phyloP scores from a whole-genome alignment of 495 filamentous ascomycete genomes.

The Tuber calosporum region DNA sequence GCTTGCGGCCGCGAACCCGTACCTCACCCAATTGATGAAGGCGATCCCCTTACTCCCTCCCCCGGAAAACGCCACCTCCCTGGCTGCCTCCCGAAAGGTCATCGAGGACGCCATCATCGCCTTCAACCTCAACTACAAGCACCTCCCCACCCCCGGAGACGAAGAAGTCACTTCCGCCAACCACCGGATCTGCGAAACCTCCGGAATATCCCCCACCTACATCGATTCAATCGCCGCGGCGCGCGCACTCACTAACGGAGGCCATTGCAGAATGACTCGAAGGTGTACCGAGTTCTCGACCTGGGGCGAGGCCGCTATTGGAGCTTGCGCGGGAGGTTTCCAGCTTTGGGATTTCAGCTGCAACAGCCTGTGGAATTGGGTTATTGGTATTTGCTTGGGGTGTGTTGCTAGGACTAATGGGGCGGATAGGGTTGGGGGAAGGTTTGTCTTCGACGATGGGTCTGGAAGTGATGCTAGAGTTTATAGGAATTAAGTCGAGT shows the following conservation, averaged over 20 bases:
- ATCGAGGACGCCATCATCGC: neutral
- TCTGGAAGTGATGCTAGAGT: neutral
- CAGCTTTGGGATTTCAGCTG: neutral
- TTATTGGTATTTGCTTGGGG: neutral
- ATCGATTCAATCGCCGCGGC: neutral
- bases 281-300: neutral
- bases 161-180: neutral
- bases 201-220: neutral
- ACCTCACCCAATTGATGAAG: neutral
- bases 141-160: neutral
- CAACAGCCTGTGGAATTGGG: neutral
- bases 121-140: neutral
- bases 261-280: neutral
- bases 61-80: neutral
- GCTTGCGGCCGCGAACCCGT: neutral
- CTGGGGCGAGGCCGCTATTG: neutral
- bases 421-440: neutral
- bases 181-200: neutral
- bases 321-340: neutral
- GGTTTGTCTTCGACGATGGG: neutral
- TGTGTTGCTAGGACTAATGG: neutral
- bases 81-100: neutral
- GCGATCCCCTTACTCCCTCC: neutral
- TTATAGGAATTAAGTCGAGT: neutral
- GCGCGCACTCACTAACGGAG: neutral